Conservation (phyloP, 2,329 filamentous ascomycete genomes). For the Fusarium brevicatenulatum region DNA sequence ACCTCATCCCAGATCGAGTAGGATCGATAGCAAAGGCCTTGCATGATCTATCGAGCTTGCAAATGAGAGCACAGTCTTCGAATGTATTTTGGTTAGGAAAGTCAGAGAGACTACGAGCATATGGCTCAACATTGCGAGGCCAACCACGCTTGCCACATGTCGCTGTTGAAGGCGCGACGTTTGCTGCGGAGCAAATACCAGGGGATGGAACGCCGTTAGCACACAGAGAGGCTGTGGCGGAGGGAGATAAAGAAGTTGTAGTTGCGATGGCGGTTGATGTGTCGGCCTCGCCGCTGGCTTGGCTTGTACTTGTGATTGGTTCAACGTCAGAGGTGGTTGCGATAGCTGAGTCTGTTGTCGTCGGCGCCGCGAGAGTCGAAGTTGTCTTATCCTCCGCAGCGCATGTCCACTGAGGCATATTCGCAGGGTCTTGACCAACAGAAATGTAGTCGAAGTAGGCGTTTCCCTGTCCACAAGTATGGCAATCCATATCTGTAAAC, state of each 20-base stretch:
- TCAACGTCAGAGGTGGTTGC: background rate
- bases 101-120: background rate
- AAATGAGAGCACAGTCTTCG: slow-evolving; percentile 34
- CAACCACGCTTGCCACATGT: slow-evolving; percentile 18
- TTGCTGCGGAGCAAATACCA: slow-evolving; percentile 8
- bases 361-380: background rate
- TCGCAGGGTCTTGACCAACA: slow-evolving; percentile 1
- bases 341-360: background rate
- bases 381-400: background rate
- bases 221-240: background rate
- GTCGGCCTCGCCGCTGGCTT: background rate
- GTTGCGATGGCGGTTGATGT: background rate
- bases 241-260: background rate
- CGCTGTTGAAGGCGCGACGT: background rate
- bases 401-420: slow-evolving; percentile 18
- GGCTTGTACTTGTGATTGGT: background rate
- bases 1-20: background rate
- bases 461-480: slow-evolving; percentile 25
- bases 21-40: slow-evolving; percentile 25
- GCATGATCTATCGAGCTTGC: slow-evolving; percentile 11
- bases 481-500: slow-evolving; percentile 36
- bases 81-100: slow-evolving; percentile 10
- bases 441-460: slow-evolving; percentile 37
- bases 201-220: slow-evolving; percentile 22
- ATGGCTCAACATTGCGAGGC: slow-evolving; percentile 7